These are phyloP conservation scores for Tetrapyrgos nigripes DNA, from an alignment of 1,284 basidiomycete genomes.

Conservation along the genomic window DNA sequence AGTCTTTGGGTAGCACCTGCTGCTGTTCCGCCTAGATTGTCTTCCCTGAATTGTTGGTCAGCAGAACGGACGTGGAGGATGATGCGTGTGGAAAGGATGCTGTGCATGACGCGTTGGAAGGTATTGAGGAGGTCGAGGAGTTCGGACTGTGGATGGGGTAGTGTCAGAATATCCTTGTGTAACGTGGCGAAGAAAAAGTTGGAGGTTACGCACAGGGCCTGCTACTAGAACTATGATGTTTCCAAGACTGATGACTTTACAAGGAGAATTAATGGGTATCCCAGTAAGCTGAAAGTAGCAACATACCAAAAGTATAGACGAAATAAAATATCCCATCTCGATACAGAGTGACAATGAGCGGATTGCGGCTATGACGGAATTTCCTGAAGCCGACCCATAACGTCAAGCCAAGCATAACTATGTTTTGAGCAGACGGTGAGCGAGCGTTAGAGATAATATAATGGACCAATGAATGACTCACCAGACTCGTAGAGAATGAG, in stretches of 20 bases:
- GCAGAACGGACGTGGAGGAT: slow-evolving; percentile 23
- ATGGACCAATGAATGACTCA: slow-evolving; percentile 3
- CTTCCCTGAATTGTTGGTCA: neutral
- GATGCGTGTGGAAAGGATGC: slow-evolving; percentile 24
- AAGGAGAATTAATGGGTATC: neutral
- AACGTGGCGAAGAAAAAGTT: neutral
- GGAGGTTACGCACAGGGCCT: slow-evolving; percentile 17
- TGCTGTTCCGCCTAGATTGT: neutral
- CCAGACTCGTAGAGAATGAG: slow-evolving; percentile 27
- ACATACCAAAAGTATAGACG: slow-evolving; percentile 25
- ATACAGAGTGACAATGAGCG: slow-evolving; percentile 20
- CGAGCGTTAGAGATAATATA: neutral
- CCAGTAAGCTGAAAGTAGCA: neutral
- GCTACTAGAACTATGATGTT: slow-evolving; percentile 23
- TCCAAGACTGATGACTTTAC: slow-evolving; percentile 18
- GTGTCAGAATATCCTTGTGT: neutral
- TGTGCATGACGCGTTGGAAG: slow-evolving; percentile 29
- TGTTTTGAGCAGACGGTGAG: neutral
- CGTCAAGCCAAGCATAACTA: slow-evolving; percentile 28
- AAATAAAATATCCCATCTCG: slow-evolving; percentile 31
- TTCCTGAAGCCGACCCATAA: slow-evolving; percentile 24
- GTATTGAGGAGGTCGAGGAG: slow-evolving; percentile 25
- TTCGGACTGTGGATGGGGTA: slow-evolving; percentile 6
- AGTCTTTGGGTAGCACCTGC: neutral
- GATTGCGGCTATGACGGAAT: slow-evolving; percentile 19